phyloP scores from a whole-genome alignment of 306 rosid species.

The Carpinus fangiana region DNA sequence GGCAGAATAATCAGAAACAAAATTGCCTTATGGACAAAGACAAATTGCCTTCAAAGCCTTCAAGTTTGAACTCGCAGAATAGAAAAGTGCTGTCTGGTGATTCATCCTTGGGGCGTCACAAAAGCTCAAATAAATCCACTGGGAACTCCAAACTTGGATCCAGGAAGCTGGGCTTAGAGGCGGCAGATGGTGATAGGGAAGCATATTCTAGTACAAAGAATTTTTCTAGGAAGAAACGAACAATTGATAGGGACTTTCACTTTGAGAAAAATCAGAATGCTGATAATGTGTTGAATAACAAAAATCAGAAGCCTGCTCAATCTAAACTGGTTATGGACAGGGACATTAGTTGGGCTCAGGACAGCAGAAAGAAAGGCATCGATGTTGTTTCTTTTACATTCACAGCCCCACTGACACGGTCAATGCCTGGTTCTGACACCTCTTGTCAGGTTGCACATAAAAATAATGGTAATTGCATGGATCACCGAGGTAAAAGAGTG shows the following conservation, averaged over 20 bases:
- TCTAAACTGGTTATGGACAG: constrained; percentile 41
- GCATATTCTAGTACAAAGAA: constrained; percentile 54
- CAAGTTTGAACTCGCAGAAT: constrained; percentile 43
- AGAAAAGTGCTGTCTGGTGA: constrained; percentile 57
- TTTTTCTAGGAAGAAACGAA: constrained; percentile 80
- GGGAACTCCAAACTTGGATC: constrained; percentile 61
- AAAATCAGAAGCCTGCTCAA: constrained; percentile 54
- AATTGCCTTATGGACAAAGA: constrained; percentile 58
- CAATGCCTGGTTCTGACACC: constrained; percentile 51
- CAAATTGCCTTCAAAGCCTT: constrained; percentile 63
- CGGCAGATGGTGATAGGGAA: constrained; percentile 68
- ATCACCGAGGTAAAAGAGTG: constrained; percentile 57
- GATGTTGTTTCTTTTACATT: constrained; percentile 97
- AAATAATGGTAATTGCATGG: constrained; percentile 42
- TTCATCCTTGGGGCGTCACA: constrained; percentile 59
- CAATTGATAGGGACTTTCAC: constrained; percentile 61
- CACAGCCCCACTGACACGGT: constrained; percentile 80
- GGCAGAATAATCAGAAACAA: constrained; percentile 89
- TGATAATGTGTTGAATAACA: constrained; percentile 52
- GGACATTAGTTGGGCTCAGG: constrained; percentile 51
- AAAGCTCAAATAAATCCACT: constrained; percentile 53
- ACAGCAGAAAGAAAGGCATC: constrained; percentile 64
- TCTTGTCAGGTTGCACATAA: constrained; percentile 43
- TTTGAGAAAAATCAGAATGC: constrained; percentile 54
- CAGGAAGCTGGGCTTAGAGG: constrained; percentile 54